A percentile compares a stretch with the other conserved stretches of the same genome.
Conservation (phyloP, 805 yeast genomes). For the Wickerhamomyces rabaulensis region DNA sequence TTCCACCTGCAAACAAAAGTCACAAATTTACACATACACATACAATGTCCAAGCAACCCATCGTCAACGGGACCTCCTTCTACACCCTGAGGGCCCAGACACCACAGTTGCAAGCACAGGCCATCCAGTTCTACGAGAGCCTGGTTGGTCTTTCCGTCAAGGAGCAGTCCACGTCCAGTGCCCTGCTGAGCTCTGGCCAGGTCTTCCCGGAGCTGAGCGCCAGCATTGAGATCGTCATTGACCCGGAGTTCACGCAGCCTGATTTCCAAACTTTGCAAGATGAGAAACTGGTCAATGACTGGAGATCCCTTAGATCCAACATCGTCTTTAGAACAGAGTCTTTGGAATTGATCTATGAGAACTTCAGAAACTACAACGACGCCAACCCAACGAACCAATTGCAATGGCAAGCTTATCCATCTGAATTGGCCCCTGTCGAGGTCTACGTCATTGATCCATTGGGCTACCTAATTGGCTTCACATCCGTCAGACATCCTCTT, state of each 20-base stretch:
- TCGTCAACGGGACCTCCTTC: constrained; percentile 54
- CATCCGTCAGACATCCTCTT: constrained; percentile 53
- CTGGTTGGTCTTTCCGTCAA: constrained; percentile 33
- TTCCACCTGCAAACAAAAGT: neutral
- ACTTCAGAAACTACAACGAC: constrained; percentile 18
- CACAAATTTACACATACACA: neutral
- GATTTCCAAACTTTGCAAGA: constrained; percentile 24
- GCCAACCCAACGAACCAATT: constrained; percentile 12
- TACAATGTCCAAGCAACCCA: constrained; percentile 23
- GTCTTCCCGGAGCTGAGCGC: constrained; percentile 25
- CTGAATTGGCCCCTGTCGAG: constrained; percentile 69
- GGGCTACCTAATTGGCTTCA: constrained; percentile 78
- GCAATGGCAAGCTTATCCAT: constrained; percentile 60
- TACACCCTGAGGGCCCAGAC: constrained; percentile 50
- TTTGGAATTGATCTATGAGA: constrained; percentile 23
- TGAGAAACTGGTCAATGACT: constrained; percentile 33
- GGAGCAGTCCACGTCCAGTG: constrained; percentile 7
- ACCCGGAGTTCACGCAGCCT: constrained; percentile 15
- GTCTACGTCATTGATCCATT: constrained; percentile 77
- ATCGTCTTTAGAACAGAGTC: constrained; percentile 31
- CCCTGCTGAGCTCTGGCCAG: constrained; percentile 28
- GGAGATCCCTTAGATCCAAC: constrained; percentile 43
- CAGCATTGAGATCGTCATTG: constrained; percentile 23
- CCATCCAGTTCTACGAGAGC: constrained; percentile 54
- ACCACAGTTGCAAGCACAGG: constrained; percentile 34